Percentiles rank a stretch among this genome's conserved stretches.
Evolutionary conservation across 139 green algal species (phyloP).

Genomic region (Micromonas commoda): DNA sequence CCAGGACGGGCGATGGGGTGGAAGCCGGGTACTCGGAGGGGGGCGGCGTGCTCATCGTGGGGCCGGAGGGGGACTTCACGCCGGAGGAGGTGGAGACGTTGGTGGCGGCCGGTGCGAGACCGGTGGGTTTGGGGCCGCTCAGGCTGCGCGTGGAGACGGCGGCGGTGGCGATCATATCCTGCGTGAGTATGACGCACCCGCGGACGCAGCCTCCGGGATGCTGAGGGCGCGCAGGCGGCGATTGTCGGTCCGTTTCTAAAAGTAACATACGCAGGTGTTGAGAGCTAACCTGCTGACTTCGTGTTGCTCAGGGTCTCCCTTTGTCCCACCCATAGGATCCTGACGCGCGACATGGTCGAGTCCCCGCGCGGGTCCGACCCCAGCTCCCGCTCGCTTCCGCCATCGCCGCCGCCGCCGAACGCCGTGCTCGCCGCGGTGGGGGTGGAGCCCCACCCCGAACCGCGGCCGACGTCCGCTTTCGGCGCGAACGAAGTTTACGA

Average conservation of each 20-base stretch:
- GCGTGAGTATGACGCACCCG: background rate
- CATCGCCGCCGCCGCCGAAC: no score
- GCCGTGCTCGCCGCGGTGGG: no score
- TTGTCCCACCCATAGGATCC: no score
- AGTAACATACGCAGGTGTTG: no score
- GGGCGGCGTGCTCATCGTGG: constrained; percentile 54
- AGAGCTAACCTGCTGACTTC: no score
- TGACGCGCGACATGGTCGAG: no score
- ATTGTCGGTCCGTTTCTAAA: no score
- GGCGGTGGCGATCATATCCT: constrained; percentile 44
- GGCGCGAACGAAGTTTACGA: background rate
- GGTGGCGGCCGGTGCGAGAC: constrained; percentile 41
- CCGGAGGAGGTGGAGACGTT: constrained; percentile 55
- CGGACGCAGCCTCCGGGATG: background rate
- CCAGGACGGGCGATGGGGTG: background rate
- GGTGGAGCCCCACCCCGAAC: no score
- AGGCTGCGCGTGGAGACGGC: constrained; percentile 79
- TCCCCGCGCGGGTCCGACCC: no score
- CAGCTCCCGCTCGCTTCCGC: no score
- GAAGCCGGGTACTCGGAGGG: background rate
- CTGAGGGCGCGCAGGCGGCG: no score
- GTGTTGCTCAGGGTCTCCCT: no score
- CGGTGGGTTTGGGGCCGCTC: constrained; percentile 63
- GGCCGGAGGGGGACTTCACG: constrained; percentile 83
- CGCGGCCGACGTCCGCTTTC: background rate